These are phyloP conservation scores for Colletotrichum orchidophilum DNA, from an alignment of 2,329 filamentous ascomycete species.

Conservation along the genomic window DNA sequence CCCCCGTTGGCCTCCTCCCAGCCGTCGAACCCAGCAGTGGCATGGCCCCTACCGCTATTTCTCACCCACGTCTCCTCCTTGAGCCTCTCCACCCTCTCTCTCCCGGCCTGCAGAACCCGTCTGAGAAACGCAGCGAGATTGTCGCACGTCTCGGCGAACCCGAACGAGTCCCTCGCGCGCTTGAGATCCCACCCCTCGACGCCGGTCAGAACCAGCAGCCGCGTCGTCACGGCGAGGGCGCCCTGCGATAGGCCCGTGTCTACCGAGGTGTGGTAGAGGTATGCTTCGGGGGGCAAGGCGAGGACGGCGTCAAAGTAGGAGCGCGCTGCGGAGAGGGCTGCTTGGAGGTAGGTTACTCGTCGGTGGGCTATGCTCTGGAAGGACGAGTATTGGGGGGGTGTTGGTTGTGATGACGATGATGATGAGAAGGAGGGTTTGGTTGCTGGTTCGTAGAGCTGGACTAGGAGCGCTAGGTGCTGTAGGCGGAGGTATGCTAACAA, in stretches of 20 bases:
- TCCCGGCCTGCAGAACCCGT: neutral
- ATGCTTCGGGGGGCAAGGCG: constrained; percentile 37
- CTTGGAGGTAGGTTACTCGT: constrained; percentile 45
- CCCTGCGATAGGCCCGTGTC: constrained; percentile 1
- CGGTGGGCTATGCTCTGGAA: constrained; percentile 32
- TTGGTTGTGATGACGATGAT: neutral
- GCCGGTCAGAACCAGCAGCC: constrained; percentile 30
- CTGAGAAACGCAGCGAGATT: neutral
- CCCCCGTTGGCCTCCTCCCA: neutral
- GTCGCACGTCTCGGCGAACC: constrained; percentile 19
- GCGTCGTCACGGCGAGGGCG: constrained; percentile 25
- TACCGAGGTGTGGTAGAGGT: constrained; percentile 16
- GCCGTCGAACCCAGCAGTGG: neutral
- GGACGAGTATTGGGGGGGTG: neutral
- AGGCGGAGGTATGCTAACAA: constrained; percentile 35
- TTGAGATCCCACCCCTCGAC: constrained; percentile 33
- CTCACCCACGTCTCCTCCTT: neutral
- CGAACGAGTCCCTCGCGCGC: constrained; percentile 25
- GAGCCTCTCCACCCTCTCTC: constrained; percentile 10
- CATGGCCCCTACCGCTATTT: neutral
- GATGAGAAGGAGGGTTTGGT: constrained; percentile 41
- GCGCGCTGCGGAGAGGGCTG: constrained; percentile 46
- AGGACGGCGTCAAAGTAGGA: constrained; percentile 45
- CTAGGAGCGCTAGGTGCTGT: constrained; percentile 47
- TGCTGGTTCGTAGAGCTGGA: constrained; percentile 51